Evolutionary conservation across 345 rosid genomes (phyloP).

Genomic region (Syzygium oleosum): DNA sequence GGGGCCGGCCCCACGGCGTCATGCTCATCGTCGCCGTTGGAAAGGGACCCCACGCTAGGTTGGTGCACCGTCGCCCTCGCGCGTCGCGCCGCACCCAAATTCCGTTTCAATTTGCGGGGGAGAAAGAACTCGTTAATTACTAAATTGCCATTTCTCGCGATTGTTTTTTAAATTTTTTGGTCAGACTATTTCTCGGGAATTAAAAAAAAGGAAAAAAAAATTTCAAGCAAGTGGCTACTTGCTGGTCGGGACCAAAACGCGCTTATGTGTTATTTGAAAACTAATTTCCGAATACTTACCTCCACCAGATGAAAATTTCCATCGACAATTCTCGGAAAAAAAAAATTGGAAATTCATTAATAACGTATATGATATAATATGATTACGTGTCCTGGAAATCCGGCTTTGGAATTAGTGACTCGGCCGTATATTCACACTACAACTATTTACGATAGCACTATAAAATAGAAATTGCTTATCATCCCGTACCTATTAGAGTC

Average conservation of each 20-base stretch:
- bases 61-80: conserved; percentile 10
- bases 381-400: neutral
- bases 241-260: neutral
- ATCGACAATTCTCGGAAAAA: neutral
- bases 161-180: neutral
- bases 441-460: neutral
- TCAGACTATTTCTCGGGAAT: neutral
- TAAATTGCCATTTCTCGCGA: neutral
- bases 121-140: neutral
- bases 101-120: neutral
- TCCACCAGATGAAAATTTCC: neutral
- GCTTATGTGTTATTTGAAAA: neutral
- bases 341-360: neutral
- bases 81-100: neutral
- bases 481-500: neutral
- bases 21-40: conserved; percentile 6
- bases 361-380: neutral
- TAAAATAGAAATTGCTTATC: neutral
- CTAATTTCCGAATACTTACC: neutral
- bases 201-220: neutral
- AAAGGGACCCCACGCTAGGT: neutral
- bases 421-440: rapidly evolving
- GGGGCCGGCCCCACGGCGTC: neutral
- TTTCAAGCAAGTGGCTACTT: neutral
- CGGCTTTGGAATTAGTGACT: rapidly evolving